Base-by-base conservation (phyloP, 768 basidiomycete species). In the Trichaptum fuscoviolaceum region DNA sequence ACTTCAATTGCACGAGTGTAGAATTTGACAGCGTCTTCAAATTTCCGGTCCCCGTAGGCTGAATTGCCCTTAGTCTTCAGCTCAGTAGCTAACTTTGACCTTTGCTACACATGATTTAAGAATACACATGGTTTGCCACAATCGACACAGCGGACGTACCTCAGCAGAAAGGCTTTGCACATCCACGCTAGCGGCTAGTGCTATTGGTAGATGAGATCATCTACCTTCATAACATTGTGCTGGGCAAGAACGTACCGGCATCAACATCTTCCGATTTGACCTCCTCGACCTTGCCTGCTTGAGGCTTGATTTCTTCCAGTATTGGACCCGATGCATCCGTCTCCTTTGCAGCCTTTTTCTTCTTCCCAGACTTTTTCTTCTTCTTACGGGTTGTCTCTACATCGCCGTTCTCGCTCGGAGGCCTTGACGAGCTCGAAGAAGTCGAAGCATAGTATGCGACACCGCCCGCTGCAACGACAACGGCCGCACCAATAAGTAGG, bases 1-100 rank as follows among this genome's bases (percentile, higher is more conserved):
- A 91, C 82, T 60, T 84, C 80, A 68, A 93, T 92, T 42, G 92
- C 92, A 66, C 84, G 85, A 12, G 90, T 90, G 79, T 93, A 93
- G 65, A 84, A 78, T 25, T 86, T 82, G 27, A 82, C 83, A 10
- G 91, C 91, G 58, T 79, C 77, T 7, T 77, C 74, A 70, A 87
- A 92, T 70, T 84, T 84, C 69, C 83, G 85, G 58, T 77, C 77
- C 70, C 86, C 83, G 77, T 93, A 93, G 17, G 88, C 86, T 20
- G 79, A 72, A 70, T 93, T 93, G 61, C 92, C 92, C 73, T 84
- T 85, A 35, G 85, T 79, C 74, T 93, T 93, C 73, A 89, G 85
- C 6, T 81, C 74, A 0, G 83, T 84, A 15, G 91, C 91, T 57
- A 84, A 76, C 71, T 83, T 82, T 59, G 81, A 75, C 64, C 90